These are phyloP conservation scores for Sporisorium scitamineum DNA, from an alignment of 1,284 basidiomycete genomes.

Conservation along the genomic window DNA sequence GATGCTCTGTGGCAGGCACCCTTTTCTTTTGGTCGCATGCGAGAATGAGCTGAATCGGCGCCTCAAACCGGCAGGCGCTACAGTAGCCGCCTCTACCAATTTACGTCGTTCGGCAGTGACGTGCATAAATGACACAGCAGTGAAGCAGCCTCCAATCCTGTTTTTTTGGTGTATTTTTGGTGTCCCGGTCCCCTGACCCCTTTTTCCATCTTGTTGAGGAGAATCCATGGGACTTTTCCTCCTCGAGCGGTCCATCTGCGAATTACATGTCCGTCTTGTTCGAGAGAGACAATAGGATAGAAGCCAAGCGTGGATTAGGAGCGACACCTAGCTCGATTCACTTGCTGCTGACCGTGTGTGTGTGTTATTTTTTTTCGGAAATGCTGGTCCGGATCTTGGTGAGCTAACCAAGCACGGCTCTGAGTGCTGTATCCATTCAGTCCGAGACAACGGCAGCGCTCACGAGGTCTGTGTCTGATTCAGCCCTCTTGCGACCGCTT, in stretches of 20 bases:
- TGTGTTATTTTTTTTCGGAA: not conserved
- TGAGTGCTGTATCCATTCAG: too few relatives aligned
- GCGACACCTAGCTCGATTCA: not conserved
- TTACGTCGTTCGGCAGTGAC: slow-evolving; percentile 12
- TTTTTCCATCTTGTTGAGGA: not conserved
- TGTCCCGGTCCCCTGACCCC: slow-evolving; percentile 2
- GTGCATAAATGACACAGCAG: slow-evolving; percentile 4
- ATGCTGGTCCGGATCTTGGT: not conserved
- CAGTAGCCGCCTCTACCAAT: not conserved
- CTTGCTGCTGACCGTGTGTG: not conserved
- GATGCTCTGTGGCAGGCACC: too few relatives aligned
- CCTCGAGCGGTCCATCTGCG: not conserved
- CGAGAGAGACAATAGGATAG: not conserved
- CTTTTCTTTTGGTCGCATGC: too few relatives aligned
- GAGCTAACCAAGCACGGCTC: not conserved
- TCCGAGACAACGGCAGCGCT: not conserved
- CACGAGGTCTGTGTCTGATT: too few relatives aligned
- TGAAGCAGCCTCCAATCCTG: not conserved
- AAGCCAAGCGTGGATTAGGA: not conserved
- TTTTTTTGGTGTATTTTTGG: not conserved
- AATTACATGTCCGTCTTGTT: not conserved
- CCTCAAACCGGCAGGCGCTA: not conserved
- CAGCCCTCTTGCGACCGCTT: too few relatives aligned
- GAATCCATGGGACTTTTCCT: not conserved
- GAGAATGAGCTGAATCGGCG: not conserved